Percentiles rank a stretch among this genome's conserved stretches.
Evolutionary conservation across 768 basidiomycete species (phyloP).

Genomic region (Trametes sanguinea): DNA sequence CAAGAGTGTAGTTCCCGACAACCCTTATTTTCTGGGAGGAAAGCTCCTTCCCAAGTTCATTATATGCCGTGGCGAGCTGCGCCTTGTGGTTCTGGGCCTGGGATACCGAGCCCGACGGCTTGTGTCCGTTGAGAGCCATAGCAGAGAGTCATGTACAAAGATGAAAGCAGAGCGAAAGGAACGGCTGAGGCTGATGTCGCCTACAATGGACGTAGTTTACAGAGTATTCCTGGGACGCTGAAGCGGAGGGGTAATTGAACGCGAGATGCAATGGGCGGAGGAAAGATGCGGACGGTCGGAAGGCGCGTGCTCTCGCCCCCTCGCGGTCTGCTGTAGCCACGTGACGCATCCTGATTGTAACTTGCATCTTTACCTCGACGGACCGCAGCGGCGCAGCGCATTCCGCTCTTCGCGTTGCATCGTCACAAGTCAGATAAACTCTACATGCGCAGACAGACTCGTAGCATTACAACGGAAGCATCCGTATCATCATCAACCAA

Average conservation of each 20-base stretch:
- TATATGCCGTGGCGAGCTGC: conserved; percentile 93
- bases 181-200: conserved; percentile 18
- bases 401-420: background rate
- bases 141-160: conserved; percentile 30
- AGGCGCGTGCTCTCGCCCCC: no score
- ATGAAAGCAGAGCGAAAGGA: conserved; percentile 23
- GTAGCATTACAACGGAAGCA: conserved; percentile 6
- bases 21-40: conserved; percentile 89
- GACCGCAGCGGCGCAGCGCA: background rate
- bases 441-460: background rate
- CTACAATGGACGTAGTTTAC: conserved; percentile 12
- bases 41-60: conserved; percentile 95
- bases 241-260: background rate
- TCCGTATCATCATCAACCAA: background rate
- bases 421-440: background rate
- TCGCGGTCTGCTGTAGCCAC: no score
- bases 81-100: conserved; percentile 68
- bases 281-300: background rate
- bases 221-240: conserved; percentile 8
- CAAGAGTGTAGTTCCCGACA: conserved; percentile 92
- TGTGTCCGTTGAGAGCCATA: conserved; percentile 32
- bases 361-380: background rate
- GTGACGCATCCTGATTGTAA: background rate
- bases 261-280: background rate
- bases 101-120: conserved; percentile 35